Percentiles rank a stretch among this genome's conserved stretches.
phyloP scores from a whole-genome alignment of 805 yeast genomes.

The Metschnikowia bowlesiae region DNA sequence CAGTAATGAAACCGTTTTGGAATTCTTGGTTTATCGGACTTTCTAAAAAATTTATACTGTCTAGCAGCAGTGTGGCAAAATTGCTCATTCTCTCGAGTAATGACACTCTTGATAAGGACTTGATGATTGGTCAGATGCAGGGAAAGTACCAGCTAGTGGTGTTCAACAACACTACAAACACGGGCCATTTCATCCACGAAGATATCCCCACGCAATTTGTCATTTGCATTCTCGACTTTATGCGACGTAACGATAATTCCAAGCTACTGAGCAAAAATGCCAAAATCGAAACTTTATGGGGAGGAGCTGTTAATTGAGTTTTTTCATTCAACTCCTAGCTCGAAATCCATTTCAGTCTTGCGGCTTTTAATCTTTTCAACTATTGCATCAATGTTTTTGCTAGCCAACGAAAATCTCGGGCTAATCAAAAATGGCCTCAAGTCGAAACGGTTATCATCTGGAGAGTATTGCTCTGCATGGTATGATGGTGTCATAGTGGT shows the following conservation, averaged over 20 bases:
- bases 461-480: constrained; percentile 97
- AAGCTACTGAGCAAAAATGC: constrained; percentile 26
- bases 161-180: constrained; percentile 45
- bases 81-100: constrained; percentile 81
- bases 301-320: constrained; percentile 17
- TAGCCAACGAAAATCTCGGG: constrained; percentile 87
- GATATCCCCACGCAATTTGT: constrained; percentile 75
- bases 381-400: constrained; percentile 78
- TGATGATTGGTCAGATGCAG: constrained; percentile 97
- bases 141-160: constrained; percentile 90
- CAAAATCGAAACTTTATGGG: constrained; percentile 37
- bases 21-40: constrained; percentile 72
- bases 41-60: constrained; percentile 44
- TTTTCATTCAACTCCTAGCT: constrained; percentile 1
- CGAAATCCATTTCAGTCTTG: constrained; percentile 15
- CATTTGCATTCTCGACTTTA: constrained; percentile 46
- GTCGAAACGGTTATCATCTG: constrained; percentile 96
- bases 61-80: constrained; percentile 42
- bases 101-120: constrained; percentile 76
- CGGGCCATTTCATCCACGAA: constrained; percentile 96
- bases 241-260: constrained; percentile 41
- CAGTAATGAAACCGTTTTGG: constrained; percentile 68
- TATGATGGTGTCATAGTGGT: constrained; percentile 96
- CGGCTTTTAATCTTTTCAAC: constrained; percentile 54
- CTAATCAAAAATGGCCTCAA: constrained; percentile 91